phyloP scores from a whole-genome alignment of 805 yeast genomes.

The Suhomyces canberraensis region DNA sequence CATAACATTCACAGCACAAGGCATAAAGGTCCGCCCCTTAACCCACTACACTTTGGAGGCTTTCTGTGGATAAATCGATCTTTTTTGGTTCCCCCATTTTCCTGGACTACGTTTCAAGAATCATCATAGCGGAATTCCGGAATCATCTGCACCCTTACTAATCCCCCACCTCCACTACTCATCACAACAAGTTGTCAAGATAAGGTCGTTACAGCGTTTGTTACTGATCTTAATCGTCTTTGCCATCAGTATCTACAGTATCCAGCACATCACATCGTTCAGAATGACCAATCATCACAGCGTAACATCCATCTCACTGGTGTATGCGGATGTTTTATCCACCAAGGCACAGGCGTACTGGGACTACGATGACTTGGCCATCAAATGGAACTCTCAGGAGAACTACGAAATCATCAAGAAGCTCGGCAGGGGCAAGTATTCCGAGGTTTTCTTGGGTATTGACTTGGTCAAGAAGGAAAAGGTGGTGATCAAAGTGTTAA shows the following conservation, averaged over 20 bases:
- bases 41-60: too few relatives aligned
- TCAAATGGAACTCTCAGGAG: constrained; percentile 83
- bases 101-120: too few relatives aligned
- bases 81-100: too few relatives aligned
- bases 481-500: constrained; percentile 85
- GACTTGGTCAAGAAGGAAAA: constrained; percentile 57
- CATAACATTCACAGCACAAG: too few relatives aligned
- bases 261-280: constrained; percentile 1
- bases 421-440: constrained; percentile 89
- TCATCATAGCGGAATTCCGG: too few relatives aligned
- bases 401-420: constrained; percentile 81
- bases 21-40: too few relatives aligned
- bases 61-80: too few relatives aligned
- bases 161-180: too few relatives aligned
- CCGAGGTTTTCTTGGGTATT: constrained; percentile 88
- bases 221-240: constrained; percentile 1
- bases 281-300: constrained; percentile 15
- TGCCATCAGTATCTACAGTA: not conserved
- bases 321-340: constrained; percentile 76
- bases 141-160: too few relatives aligned
- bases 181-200: constrained; percentile 1
- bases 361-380: constrained; percentile 68
- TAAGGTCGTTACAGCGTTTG: constrained; percentile 4
- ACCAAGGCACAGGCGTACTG: constrained; percentile 78
- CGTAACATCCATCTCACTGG: constrained; percentile 61